Conservation (phyloP, 1,139 yeast species). For the Blastobotrys buckinghamii region DNA sequence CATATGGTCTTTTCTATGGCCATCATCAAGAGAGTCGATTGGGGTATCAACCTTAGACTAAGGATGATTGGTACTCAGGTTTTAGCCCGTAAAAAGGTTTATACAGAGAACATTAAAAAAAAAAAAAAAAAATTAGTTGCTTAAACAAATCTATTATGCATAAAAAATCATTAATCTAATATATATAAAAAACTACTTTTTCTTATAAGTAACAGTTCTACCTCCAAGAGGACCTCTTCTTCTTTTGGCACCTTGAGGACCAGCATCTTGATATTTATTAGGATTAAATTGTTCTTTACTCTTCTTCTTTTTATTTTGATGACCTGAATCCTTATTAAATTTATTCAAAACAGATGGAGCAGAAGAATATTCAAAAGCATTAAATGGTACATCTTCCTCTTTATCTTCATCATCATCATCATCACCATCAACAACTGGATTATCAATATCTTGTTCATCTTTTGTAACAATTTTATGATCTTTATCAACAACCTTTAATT, state of each 20-base stretch:
- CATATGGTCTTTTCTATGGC: too few species aligned
- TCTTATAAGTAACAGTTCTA: conserved; percentile 22
- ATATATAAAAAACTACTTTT: conserved; percentile 4
- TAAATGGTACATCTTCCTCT: conserved; percentile 15
- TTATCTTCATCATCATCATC: conserved; percentile 7
- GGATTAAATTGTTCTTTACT: conserved; percentile 21
- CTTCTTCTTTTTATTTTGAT: conserved; percentile 11
- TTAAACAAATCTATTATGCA: too few species aligned
- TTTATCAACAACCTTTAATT: conserved; percentile 14
- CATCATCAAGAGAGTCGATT: too few species aligned
- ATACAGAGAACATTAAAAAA: too few species aligned
- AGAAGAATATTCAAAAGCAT: conserved; percentile 23
- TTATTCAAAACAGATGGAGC: conserved; percentile 19
- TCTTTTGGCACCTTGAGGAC: conserved; percentile 21
- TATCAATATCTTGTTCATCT: conserved; percentile 4
- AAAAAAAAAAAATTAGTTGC: too few species aligned
- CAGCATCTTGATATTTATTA: conserved; percentile 18
- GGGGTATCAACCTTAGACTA: too few species aligned
- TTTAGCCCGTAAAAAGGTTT: too few species aligned
- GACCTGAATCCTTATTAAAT: not conserved
- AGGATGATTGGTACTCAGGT: too few species aligned
- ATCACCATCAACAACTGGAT: conserved; percentile 6
- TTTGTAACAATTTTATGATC: conserved; percentile 6
- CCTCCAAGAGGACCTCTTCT: conserved; percentile 19
- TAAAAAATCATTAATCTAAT: too few species aligned